Evolutionary conservation across 805 yeast genomes (phyloP).

Genomic region (Starmerella apis): DNA sequence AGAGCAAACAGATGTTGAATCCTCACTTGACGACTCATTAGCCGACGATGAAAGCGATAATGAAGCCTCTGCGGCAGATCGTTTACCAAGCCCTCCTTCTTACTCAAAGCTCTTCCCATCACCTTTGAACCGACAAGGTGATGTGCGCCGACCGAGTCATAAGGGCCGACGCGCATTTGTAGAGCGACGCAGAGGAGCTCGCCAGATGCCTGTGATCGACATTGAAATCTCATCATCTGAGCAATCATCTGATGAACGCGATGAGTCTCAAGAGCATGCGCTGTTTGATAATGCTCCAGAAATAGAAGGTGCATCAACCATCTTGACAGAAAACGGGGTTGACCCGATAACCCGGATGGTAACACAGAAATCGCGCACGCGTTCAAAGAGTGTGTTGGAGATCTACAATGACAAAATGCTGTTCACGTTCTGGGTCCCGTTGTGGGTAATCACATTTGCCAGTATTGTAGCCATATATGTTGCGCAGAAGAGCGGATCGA

Average conservation of each 20-base stretch:
- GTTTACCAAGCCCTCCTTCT: slow-evolving; percentile 20
- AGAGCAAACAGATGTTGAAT: background rate
- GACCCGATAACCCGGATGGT: background rate
- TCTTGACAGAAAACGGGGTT: background rate
- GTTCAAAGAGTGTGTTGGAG: slow-evolving; percentile 34
- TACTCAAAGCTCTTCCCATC: slow-evolving; percentile 16
- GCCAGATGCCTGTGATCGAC: slow-evolving; percentile 9
- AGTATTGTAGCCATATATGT: slow-evolving; percentile 15
- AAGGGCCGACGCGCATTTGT: background rate
- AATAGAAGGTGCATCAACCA: background rate
- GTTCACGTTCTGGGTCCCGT: slow-evolving; percentile 84
- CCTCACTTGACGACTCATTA: background rate
- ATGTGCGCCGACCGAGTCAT: background rate
- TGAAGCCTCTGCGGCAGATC: background rate
- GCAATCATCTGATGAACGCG: slow-evolving; percentile 21
- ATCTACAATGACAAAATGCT: slow-evolving; percentile 69
- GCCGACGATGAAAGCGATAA: slow-evolving; percentile 1
- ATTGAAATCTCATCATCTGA: slow-evolving; percentile 11
- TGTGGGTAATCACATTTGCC: slow-evolving; percentile 36
- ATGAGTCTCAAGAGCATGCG: background rate
- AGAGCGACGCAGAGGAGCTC: background rate
- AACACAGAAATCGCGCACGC: slow-evolving; percentile 29
- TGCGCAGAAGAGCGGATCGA: slow-evolving; percentile 15
- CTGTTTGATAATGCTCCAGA: background rate
- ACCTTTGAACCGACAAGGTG: background rate